phyloP scores from a whole-genome alignment of 75 land plant genomes.

The Azolla pinnata region DNA sequence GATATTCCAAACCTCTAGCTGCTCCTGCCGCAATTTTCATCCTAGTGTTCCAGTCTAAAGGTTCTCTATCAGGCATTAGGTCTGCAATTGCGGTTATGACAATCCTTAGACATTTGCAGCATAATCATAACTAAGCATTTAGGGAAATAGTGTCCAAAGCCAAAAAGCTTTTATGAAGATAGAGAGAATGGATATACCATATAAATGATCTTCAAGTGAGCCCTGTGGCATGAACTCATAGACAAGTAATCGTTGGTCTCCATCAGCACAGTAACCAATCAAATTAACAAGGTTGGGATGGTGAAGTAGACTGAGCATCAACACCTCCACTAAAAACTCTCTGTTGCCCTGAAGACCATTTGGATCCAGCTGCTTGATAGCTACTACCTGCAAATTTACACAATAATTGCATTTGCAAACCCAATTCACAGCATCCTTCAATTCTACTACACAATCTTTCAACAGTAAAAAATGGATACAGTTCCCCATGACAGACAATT shows the following conservation, averaged over 20 bases:
- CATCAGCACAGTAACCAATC: conserved; percentile 57
- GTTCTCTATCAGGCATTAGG: conserved; percentile 35
- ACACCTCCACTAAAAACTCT: conserved; percentile 49
- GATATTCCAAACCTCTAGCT: conserved; percentile 60
- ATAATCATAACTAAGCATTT: not conserved
- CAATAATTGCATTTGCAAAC: not conserved
- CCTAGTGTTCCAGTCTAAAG: conserved; percentile 58
- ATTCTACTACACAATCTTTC: too few relatives aligned
- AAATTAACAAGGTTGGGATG: conserved; percentile 47
- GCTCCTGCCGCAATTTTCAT: conserved; percentile 71
- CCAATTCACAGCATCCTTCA: too few relatives aligned
- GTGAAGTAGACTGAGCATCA: conserved; percentile 51
- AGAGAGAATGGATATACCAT: conserved; percentile 21
- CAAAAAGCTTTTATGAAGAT: not conserved
- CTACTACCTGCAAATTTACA: conserved; percentile 31
- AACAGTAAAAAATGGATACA: too few relatives aligned
- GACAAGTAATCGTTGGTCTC: conserved; percentile 46
- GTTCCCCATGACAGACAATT: too few relatives aligned
- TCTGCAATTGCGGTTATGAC: too few relatives aligned
- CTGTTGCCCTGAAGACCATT: conserved; percentile 54
- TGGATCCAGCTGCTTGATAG: conserved; percentile 53
- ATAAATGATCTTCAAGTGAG: conserved; percentile 51
- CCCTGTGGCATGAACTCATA: conserved; percentile 57
- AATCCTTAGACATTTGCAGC: too few relatives aligned
- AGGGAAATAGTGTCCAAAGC: not conserved